Evolutionary conservation across 148 eudicot species (phyloP), one percentile per base, ranked within the genome.

Genomic region (Vaccinium darrowii): DNA sequence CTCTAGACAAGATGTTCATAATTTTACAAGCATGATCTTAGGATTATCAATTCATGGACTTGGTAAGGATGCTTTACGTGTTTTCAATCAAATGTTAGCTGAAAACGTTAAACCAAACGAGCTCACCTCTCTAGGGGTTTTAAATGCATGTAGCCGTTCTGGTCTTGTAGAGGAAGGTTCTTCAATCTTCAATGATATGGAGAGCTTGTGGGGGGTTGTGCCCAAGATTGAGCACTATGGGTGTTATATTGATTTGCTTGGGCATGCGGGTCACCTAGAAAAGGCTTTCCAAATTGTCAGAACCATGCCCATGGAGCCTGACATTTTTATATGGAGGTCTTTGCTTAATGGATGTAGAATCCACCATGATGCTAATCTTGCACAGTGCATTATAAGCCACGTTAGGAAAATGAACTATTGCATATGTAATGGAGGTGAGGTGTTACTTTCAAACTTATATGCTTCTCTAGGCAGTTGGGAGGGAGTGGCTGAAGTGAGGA

Each of bases 251-350:
- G 94, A 92, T 86, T 84, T 89, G 73, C 91, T 90, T 33, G 90
- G 79, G 51, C 92, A 91, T 57, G 90, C 90, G 9, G 94, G 94
- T 30, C 86, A 77, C 80, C 74, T 90, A 81, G 91, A 89, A 16
- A 90, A 53, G 84, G 92, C 92, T 8, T 89, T 85, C 47, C 57
- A 87, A 54, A 88, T 88, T 43, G 88, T 81, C 27, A 88, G 87
- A 87, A 82, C 81, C 87, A 92, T 92, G 94, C 92, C 94, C 81
- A 80, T 92, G 62, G 81, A 90, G 80, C 94, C 94, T 57, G 94
- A 92, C 75, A 84, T 74, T 56, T 87, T 84, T 71, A 86, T 90
- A 78, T 91, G 91, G 90, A 90, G 94, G 86, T 87, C 91, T 58
- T 87, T 92, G 88, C 90, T 90, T 63, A 92, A 91, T 83, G 88